Conservation (phyloP, 1,139 yeast genomes). For the Suhomyces anneliseae region DNA sequence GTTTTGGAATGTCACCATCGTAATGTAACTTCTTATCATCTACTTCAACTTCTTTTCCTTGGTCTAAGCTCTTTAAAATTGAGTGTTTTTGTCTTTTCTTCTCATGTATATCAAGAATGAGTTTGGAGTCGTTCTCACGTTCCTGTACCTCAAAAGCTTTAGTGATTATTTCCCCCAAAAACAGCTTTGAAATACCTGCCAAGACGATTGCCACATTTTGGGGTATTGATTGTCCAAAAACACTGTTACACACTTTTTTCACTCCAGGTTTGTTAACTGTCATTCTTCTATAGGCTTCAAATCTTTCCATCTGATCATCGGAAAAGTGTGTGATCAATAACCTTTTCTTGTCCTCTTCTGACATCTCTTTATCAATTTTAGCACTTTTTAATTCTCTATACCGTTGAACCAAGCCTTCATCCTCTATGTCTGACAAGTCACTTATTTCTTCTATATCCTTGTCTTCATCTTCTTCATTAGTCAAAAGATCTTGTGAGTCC, state of each 20-base stretch:
- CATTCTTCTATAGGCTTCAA: constrained; percentile 84
- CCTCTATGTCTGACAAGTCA: constrained; percentile 40
- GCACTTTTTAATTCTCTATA: constrained; percentile 28
- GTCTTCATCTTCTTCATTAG: constrained; percentile 14
- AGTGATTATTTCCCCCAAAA: constrained; percentile 85
- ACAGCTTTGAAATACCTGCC: constrained; percentile 86
- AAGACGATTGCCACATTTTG: constrained; percentile 79
- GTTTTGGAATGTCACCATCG: constrained; percentile 51
- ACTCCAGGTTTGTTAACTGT: constrained; percentile 78
- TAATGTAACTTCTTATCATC: constrained; percentile 31
- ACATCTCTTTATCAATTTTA: constrained; percentile 24
- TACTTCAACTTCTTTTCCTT: constrained; percentile 32
- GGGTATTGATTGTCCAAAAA: constrained; percentile 80
- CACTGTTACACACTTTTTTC: constrained; percentile 76
- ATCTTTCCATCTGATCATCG: constrained; percentile 82
- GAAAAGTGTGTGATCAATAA: constrained; percentile 71
- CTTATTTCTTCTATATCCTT: constrained; percentile 17
- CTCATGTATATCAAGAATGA: constrained; percentile 37
- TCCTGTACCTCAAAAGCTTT: constrained; percentile 70
- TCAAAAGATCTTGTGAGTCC: background rate
- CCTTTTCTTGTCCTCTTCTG: constrained; percentile 57
- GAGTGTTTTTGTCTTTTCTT: constrained; percentile 36
- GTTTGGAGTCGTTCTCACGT: constrained; percentile 49
- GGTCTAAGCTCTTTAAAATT: constrained; percentile 28
- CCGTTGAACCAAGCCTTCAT: constrained; percentile 33